Evolutionary conservation across 179 eudicot genomes (phyloP), one percentile per base, ranked within the genome.

Genomic region (Kewa caespitosa): DNA sequence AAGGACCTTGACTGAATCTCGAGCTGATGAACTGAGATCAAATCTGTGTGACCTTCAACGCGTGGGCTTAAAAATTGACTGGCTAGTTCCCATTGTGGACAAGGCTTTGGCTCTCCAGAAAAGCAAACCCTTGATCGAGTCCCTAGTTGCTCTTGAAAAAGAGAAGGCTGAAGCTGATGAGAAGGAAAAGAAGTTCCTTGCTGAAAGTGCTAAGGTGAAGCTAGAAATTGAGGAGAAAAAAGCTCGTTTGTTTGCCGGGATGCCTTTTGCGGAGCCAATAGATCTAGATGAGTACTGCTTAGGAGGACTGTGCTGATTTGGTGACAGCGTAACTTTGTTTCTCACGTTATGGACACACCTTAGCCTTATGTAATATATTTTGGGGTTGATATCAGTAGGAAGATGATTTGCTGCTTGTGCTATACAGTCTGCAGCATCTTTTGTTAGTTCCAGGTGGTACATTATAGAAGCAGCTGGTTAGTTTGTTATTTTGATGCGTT

Each of bases 51-150:
- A 74, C 76, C 70, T 81, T 30, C n/a, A 62, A 50, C 32, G 78
- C 36, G 54, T 72, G 25, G 63, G 81, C 32, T 48, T 77, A 23
- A 74, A 57, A 41, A 78, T 81, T 6, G 72, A 69, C 39, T 81
- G 81, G 81, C 67, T 81, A 2, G 42, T 62, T 36, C 67, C 81
- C 12, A 15, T 14, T 55, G 80, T 81, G 42, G 63, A 68, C 13
- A 48, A 60, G 31, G 84, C 75, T 33, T 43, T 61, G 54, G 60
- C 67, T 1, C n/a, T 77, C 38, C 75, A 67, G 32, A 63, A 73
- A 74, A 73, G 72, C 72, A 68, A 60, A 42, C 34, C 50, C 2
- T n/a, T 77, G 5, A 64, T 81, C 15, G 73, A 70, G 70, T 65
- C 78, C 17, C 18, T 77, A 22, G 43, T 20, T 38, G 80, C 22